Percentiles rank a stretch among this genome's conserved stretches.
phyloP scores from a whole-genome alignment of 495 filamentous ascomycete genomes.

The Acidomyces sp. region DNA sequence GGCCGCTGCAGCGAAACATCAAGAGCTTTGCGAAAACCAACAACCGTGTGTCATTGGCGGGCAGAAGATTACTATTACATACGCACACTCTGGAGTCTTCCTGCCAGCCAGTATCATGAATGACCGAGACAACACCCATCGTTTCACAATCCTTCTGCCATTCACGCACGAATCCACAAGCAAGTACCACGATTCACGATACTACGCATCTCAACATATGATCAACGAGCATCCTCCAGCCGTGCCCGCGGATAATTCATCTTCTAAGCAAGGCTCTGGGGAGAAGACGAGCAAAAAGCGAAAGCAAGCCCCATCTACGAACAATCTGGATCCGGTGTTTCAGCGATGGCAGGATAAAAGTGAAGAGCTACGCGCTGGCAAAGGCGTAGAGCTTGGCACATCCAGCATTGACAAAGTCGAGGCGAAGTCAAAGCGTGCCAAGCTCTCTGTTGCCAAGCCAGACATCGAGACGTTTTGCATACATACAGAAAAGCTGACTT shows the following conservation, averaged over 20 bases:
- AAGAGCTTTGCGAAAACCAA: slow-evolving; percentile 53
- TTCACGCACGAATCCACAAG: background rate
- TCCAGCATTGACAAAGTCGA: slow-evolving; percentile 1
- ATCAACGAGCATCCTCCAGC: background rate
- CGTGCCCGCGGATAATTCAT: background rate
- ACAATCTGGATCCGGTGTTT: no score
- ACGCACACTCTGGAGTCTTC: slow-evolving; percentile 81
- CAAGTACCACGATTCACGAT: slow-evolving; percentile 9
- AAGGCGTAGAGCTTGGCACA: no score
- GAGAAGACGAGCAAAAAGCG: slow-evolving; percentile 52
- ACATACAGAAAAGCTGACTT: slow-evolving; percentile 41
- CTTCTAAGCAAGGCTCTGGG: slow-evolving; percentile 35
- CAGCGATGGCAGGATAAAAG: slow-evolving; percentile 83
- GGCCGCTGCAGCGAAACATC: slow-evolving; percentile 60
- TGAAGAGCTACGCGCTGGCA: slow-evolving; percentile 71
- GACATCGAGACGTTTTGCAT: slow-evolving; percentile 9
- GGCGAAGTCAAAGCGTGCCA: slow-evolving; percentile 32
- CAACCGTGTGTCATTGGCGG: slow-evolving; percentile 86
- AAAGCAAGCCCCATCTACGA: slow-evolving; percentile 42
- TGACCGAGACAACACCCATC: slow-evolving; percentile 4
- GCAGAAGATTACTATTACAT: slow-evolving; percentile 57
- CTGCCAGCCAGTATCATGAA: slow-evolving; percentile 56
- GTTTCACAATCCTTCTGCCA: slow-evolving; percentile 2
- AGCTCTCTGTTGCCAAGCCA: background rate
- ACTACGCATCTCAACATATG: slow-evolving; percentile 4